Evolutionary conservation across 2,329 filamentous ascomycete genomes (phyloP).

Genomic region (Aspergillus niger): DNA sequence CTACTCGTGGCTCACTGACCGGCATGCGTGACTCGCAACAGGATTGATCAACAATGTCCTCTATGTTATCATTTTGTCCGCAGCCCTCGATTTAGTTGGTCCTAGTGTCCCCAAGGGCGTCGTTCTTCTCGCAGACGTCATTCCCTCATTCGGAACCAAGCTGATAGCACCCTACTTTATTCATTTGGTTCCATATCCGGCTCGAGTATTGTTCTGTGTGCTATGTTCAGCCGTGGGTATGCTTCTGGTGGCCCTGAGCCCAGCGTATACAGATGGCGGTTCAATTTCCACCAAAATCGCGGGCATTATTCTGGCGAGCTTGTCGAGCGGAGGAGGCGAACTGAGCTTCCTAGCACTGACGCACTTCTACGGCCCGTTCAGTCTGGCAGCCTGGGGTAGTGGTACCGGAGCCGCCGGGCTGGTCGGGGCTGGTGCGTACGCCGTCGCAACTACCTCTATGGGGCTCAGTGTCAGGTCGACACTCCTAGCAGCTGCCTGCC

Average conservation of each 20-base stretch:
- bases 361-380: conserved; percentile 87
- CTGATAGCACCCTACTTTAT: conserved; percentile 92
- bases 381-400: conserved; percentile 87
- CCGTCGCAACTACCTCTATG: conserved; percentile 78
- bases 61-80: conserved; percentile 94
- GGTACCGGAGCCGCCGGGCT: conserved; percentile 89
- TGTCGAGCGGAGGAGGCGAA: conserved; percentile 85
- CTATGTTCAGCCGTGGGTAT: conserved; percentile 78
- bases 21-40: conserved; percentile 37
- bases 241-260: conserved; percentile 82
- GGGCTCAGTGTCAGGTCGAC: conserved; percentile 73
- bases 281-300: conserved; percentile 74
- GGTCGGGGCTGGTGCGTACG: conserved; percentile 84
- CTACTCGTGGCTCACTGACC: background rate
- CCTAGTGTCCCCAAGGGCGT: conserved; percentile 82
- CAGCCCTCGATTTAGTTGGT: conserved; percentile 92
- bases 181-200: conserved; percentile 76
- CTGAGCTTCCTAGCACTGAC: conserved; percentile 88
- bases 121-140: conserved; percentile 88
- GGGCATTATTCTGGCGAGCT: conserved; percentile 80
- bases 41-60: conserved; percentile 95
- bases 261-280: conserved; percentile 55
- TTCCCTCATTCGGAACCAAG: conserved; percentile 87
- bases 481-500: conserved; percentile 72
- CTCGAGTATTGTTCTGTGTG: conserved; percentile 74